These are phyloP conservation scores for Croton laevigatus DNA, from an alignment of 441 rosid species.

Conservation along the genomic window DNA sequence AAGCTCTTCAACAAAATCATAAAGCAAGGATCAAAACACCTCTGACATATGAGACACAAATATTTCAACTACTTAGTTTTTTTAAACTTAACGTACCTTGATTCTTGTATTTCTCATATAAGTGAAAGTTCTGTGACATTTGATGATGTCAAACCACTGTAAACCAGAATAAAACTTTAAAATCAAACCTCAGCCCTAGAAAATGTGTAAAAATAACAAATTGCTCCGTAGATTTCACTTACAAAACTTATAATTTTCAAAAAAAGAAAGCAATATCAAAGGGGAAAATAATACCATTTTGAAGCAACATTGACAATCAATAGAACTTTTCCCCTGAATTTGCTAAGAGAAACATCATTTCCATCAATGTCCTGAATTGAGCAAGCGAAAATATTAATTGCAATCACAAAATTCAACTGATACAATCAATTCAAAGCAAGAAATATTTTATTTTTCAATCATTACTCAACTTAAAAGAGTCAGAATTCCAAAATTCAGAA, in stretches of 20 bases:
- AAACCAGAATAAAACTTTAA: slow-evolving; percentile 23
- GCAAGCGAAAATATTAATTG: background rate
- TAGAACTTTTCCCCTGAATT: slow-evolving; percentile 75
- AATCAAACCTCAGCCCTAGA: slow-evolving; percentile 22
- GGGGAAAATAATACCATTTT: slow-evolving; percentile 50
- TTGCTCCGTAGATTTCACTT: too few relatives aligned
- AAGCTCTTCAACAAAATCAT: slow-evolving; percentile 38
- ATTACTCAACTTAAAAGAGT: background rate
- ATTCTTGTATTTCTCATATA: slow-evolving; percentile 73
- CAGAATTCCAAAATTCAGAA: background rate
- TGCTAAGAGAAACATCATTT: slow-evolving; percentile 65
- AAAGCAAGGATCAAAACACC: background rate
- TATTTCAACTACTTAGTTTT: background rate
- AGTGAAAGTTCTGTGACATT: slow-evolving; percentile 86
- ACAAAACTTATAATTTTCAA: too few relatives aligned
- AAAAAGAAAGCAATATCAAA: too few relatives aligned
- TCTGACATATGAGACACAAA: background rate
- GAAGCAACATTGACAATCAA: slow-evolving; percentile 94
- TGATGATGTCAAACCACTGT: slow-evolving; percentile 79
- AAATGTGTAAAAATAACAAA: background rate
- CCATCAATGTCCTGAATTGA: slow-evolving; percentile 79
- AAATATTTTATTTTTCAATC: slow-evolving; percentile 6
- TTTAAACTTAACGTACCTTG: slow-evolving; percentile 42
- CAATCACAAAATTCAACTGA: background rate
- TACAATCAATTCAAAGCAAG: background rate